These are phyloP conservation scores for Oemleria cerasiformis DNA, from an alignment of 306 rosid species.

Conservation along the genomic window DNA sequence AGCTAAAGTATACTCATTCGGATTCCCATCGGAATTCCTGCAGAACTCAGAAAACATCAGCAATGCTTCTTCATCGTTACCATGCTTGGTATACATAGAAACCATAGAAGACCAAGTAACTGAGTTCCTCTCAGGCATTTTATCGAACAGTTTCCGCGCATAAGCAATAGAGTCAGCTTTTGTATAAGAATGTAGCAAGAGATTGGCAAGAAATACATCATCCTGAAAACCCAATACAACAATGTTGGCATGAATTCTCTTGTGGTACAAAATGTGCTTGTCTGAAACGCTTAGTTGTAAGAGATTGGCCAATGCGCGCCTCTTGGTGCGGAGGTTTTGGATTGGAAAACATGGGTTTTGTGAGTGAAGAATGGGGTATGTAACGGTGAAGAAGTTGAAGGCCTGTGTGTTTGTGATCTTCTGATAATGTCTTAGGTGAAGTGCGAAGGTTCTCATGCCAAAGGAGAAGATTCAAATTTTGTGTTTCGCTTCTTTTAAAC, in stretches of 20 bases:
- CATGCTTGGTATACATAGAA: constrained; percentile 67
- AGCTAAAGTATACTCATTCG: constrained; percentile 72
- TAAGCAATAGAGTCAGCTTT: constrained; percentile 31
- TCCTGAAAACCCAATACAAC: constrained; percentile 53
- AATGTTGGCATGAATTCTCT: constrained; percentile 56
- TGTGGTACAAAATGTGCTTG: constrained; percentile 25
- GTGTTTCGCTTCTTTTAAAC: not conserved
- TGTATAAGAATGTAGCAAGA: constrained; percentile 44
- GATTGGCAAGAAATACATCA: constrained; percentile 62
- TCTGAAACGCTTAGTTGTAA: constrained; percentile 38
- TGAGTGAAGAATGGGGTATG: constrained; percentile 29
- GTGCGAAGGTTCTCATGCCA: constrained; percentile 11
- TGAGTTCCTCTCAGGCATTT: constrained; percentile 57
- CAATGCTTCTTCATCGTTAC: constrained; percentile 48
- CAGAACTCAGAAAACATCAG: constrained; percentile 43
- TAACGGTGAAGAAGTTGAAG: constrained; percentile 28
- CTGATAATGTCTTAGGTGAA: constrained; percentile 15
- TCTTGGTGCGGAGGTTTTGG: constrained; percentile 33
- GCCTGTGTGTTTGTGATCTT: constrained; percentile 11
- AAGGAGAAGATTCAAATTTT: not conserved
- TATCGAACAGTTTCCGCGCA: constrained; percentile 65
- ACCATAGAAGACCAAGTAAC: constrained; percentile 78
- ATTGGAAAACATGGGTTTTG: constrained; percentile 22
- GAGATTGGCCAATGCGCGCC: constrained; percentile 49
- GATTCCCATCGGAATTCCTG: constrained; percentile 41